Conservation (phyloP, 441 rosid species). For the Syzygium malaccense region DNA sequence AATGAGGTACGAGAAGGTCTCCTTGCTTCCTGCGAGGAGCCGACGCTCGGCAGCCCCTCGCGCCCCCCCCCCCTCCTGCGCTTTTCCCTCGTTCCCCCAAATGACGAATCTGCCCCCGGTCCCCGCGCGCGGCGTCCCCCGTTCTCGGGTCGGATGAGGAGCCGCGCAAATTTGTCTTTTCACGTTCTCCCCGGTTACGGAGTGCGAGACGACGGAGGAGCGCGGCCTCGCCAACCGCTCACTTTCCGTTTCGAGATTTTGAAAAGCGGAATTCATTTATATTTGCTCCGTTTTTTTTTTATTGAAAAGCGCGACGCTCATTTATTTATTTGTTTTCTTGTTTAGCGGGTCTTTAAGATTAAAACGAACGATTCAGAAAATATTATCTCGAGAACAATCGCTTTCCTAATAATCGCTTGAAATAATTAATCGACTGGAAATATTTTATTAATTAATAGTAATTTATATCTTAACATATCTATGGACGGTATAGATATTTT, state of each 20-base stretch:
- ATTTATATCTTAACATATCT: too few species aligned
- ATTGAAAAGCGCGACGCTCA: rapidly evolving
- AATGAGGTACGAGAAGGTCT: neutral
- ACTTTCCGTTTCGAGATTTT: neutral
- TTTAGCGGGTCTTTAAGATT: too few species aligned
- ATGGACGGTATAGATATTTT: too few species aligned
- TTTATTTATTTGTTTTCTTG: neutral
- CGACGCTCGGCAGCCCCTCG: slow-evolving; percentile 27
- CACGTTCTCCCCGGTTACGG: neutral
- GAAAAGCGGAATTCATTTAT: neutral
- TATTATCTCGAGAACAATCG: too few species aligned
- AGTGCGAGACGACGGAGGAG: neutral
- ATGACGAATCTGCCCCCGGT: neutral
- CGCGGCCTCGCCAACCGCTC: neutral
- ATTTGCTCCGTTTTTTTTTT: too few species aligned
- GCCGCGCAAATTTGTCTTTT: neutral
- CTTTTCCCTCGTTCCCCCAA: neutral
- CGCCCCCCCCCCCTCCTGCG: neutral
- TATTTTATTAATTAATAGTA: too few species aligned
- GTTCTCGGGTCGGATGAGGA: neutral
- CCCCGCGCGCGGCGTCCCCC: neutral
- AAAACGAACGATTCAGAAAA: too few species aligned
- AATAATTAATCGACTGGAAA: too few species aligned
- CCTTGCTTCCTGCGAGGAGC: slow-evolving; percentile 1
- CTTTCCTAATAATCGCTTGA: too few species aligned